Base-by-base conservation (phyloP, 1,284 basidiomycete genomes). In the Megacollybia platyphylla region DNA sequence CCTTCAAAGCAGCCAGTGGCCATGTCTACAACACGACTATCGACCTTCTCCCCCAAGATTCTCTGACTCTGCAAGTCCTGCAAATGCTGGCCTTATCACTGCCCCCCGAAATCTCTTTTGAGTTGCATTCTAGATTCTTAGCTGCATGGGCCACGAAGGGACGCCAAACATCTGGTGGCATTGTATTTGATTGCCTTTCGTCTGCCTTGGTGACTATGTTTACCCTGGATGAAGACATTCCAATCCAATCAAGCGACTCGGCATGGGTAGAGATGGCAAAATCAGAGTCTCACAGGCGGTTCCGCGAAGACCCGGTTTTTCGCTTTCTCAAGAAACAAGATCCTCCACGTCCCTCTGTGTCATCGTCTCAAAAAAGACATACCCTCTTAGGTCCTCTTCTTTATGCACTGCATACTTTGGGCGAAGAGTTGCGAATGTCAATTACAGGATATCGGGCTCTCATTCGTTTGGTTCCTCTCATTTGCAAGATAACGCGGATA, bases 381-480 rank as follows among this genome's bases (percentile, higher is more conserved):
- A 58, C 57, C 32, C 57, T 67, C 24, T 60, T 76, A 18, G 71
- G 63, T 5, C 68, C 68, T 3, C 63, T 73, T 30, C 63, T 93
- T 6, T 73, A 80, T 44, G 79, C 78, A 0, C 58, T 94, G 1
- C 89, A 93, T 56, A 71, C 80, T 34, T 68, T 91, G 2, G 87
- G 71, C 0, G 87, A 93, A 53, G 71, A 79, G 46, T 54, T 78
- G 37, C 72, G 79, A 18, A 58, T 81, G n/a, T 59, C 66, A 20
- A 58, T 73, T n/a, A 62, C 70, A 44, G 64, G 69, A 7, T 71
- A 78, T 42, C 55, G 66, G 18, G 68, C 72, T 2, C 59, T 91
- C n/a, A 46, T 68, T n/a, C 62, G 62, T 20, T 60, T 93, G 6
- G 79, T 71, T 0, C 71, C 73, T 0, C 50, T 90, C 7, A 68